Base-by-base conservation (phyloP, 306 rosid genomes). In the Fragaria iinumae region DNA sequence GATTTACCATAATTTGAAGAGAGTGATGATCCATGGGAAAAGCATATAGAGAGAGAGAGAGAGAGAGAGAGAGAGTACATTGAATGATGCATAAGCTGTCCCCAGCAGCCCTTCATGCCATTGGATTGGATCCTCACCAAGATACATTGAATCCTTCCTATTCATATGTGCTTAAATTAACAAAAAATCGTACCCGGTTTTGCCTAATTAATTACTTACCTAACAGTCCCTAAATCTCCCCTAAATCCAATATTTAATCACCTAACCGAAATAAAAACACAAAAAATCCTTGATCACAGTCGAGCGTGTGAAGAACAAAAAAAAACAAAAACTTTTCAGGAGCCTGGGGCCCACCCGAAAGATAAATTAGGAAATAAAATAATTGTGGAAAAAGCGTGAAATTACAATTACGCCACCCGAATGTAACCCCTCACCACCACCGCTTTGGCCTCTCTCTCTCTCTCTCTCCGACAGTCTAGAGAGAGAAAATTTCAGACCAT, bases 381-480 rank as follows among this genome's bases (percentile, higher is more conserved):
- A 50, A 63, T 34, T 10, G n/a, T 7, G 41, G 29, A 48, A 48
- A 48, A 48, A 34, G 5, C 39, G 36, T 29, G 67, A 68, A 82
- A 83, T 82, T 86, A 87, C 88, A 67, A 72, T 83, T 75, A 71
- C 84, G 81, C 90, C 87, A 77, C 36, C 1, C 41, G 8, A 38
- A 77, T 79, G 75, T 63, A 80, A 16, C 34, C 45, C 12, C 39
- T 14, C 43, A 63, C n/a, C 77, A 62, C 52, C 69, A 64, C 77
- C 47, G 69, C 49, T 38, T 41, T 52, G 65, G 69, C 69, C 66
- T 60, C 64, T 76, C 59, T 9, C 12, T 60, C 64, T 76, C 59
- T 9, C 12, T 82, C 89, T 79, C 82, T 80, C 89, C 89, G 86
- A 74, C 89, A 69, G 60, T 76, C 78, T 71, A 81, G 80, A 82